Base-by-base conservation (phyloP, 495 filamentous ascomycete genomes). In the Hyaloscypha bicolor region DNA sequence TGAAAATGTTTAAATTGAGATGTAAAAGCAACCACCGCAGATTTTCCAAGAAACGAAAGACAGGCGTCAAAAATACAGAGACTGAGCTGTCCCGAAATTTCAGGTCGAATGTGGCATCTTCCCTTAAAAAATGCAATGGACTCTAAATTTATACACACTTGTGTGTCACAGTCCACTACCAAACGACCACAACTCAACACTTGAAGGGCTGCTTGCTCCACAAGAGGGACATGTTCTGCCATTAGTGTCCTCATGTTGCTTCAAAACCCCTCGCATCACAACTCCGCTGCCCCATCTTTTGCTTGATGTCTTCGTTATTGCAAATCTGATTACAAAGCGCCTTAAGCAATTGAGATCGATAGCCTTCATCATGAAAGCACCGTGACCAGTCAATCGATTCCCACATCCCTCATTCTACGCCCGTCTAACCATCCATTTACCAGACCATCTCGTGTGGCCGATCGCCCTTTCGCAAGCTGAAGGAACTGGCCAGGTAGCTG, bases 371-470 rank as follows among this genome's bases (percentile, higher is more conserved):
- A 64, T 69, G 66, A 66, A 72, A 72, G 68, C 65, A 72, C 65
- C 42, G 57, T 66, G 62, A 71, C 39, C 52, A 55, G 62, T 67
- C 57, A 69, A 65, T 61, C 29, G 37, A 25, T 69, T 66, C 71
- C 66, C 65, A 64, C 60, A 60, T 64, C 66, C 55, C 63, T 60
- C 14, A 35, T 32, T 64, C 70, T 61, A 68, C 70, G 70, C 64
- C 71, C 66, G 22, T 16, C 51, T 55, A n/a, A 42, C 37, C 63
- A 65, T 16, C 37, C 58, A 69, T 73, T 79, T 93, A 94, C 88
- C 89, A 94, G 82, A 90, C 87, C 92, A 99, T 98, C 86, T 93
- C 90, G 81, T 98, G 95, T 81, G 96, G 95, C 87, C 92, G 91
- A 86, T 99, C 95, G 77, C 95, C 94, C 86, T 93, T 97, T 80